phyloP scores from a whole-genome alignment of 2,329 filamentous ascomycete genomes.

The Aspergillus pseudoviridinutans region DNA sequence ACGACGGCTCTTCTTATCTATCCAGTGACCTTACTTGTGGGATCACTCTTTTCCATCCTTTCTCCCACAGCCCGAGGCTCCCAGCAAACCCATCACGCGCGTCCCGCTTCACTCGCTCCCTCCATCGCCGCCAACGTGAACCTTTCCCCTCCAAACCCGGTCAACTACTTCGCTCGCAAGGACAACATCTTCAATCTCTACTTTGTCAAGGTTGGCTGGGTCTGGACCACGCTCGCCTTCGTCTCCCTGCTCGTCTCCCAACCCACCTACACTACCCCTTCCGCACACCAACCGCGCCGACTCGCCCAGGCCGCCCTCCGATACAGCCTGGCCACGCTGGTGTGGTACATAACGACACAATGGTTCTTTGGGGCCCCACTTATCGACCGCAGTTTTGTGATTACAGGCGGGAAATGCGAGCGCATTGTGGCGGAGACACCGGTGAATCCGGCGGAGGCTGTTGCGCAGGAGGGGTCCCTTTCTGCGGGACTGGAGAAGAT shows the following conservation, averaged over 20 bases:
- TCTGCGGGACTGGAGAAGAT: constrained; percentile 45
- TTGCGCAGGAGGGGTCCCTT: constrained; percentile 4
- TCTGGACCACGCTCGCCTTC: constrained; percentile 79
- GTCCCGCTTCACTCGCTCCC: constrained; percentile 50
- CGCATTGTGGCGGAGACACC: constrained; percentile 48
- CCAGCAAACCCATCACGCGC: constrained; percentile 46
- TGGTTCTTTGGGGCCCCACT: constrained; percentile 93
- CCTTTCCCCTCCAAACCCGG: constrained; percentile 22
- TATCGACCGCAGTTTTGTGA: constrained; percentile 84
- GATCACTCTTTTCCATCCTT: constrained; percentile 73
- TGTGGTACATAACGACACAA: constrained; percentile 87
- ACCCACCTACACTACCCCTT: constrained; percentile 50
- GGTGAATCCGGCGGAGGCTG: constrained; percentile 4
- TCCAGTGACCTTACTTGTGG: constrained; percentile 72
- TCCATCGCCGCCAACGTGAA: constrained; percentile 28
- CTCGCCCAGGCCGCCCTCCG: constrained; percentile 60
- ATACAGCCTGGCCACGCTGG: constrained; percentile 67
- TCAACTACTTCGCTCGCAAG: constrained; percentile 86
- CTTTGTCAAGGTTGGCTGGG: constrained; percentile 95
- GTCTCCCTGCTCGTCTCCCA: constrained; percentile 66
- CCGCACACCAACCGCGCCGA: constrained; percentile 39
- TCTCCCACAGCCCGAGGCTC: constrained; percentile 63
- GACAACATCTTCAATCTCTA: constrained; percentile 85
- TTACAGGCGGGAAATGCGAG: constrained; percentile 82
- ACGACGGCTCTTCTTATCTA: constrained; percentile 62